Evolutionary conservation across 257 asterid genomes (phyloP), one percentile per base, ranked within the genome.

Genomic region (Catharanthus roseus): DNA sequence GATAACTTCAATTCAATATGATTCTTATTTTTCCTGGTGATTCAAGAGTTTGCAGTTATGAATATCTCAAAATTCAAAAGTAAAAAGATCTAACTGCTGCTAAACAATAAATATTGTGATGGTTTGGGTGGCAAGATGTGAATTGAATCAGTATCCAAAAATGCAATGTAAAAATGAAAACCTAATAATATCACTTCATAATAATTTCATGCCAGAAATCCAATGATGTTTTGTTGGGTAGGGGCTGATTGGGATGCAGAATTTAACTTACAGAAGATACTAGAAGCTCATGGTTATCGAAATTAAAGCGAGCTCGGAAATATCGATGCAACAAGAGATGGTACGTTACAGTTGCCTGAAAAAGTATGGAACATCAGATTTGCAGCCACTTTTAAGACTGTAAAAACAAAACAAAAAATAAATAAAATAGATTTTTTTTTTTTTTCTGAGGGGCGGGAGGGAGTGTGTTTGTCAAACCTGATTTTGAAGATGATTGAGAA

Each of bases 281-380:
- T 77, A 79, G 86, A 78, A 83, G 87, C 58, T 86, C 90, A 65
- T 86, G 82, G 75, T 89, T 89, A 72, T 82, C 88, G 75, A 82
- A 85, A 80, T 87, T 84, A 76, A 82, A 77, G 63, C 84, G 79
- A 79, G 77, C 83, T 68, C 88, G 95, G 70, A 80, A 83, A 72
- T 92, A 84, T 62, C 85, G 89, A 87, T 89, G 85, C 74, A 78
- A 77, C 77, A 88, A 38, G 76, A 88, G 68, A 38, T 79, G 72
- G 71, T 86, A 83, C 4, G 87, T 73, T 63, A 82, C 90, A 4
- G 87, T 86, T 51, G 83, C 88, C 95, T 86, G 82, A 44, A 73
- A 76, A 31, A 41, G 28, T 13, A 54, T 33, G 53, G 39, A 47
- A 31, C 5, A 29, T 51, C 63, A 69, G 47, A 67, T 53, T 69